phyloP scores from a whole-genome alignment of 2,329 filamentous ascomycete genomes.

The Onygenales sp. region DNA sequence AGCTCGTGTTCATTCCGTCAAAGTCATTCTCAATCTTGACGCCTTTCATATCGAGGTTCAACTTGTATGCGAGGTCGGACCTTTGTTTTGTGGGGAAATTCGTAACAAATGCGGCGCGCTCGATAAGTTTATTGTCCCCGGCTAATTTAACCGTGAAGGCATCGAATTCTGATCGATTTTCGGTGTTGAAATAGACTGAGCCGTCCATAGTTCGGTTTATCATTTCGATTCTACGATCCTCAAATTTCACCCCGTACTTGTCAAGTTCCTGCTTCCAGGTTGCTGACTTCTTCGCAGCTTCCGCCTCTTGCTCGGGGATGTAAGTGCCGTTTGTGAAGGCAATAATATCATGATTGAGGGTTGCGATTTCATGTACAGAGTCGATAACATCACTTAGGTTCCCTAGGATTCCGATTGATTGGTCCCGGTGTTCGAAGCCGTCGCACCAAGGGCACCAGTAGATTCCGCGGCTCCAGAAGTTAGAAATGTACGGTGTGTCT shows the following conservation, averaged over 20 bases:
- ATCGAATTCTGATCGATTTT: constrained; percentile 39
- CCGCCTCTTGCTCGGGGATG: constrained; percentile 33
- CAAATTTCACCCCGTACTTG: constrained; percentile 42
- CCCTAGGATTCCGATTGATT: constrained; percentile 46
- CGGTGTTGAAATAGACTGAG: constrained; percentile 17
- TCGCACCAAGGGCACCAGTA: constrained; percentile 60
- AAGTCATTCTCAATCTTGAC: constrained; percentile 37
- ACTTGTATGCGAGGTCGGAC: constrained; percentile 37
- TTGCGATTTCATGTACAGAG: constrained; percentile 43
- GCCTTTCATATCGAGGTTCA: constrained; percentile 39
- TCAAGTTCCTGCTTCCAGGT: constrained; percentile 43
- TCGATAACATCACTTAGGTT: constrained; percentile 35
- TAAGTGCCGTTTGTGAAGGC: constrained; percentile 53
- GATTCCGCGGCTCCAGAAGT: constrained; percentile 51
- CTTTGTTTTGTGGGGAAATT: constrained; percentile 41
- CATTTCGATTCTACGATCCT: constrained; percentile 45
- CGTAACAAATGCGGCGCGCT: constrained; percentile 45
- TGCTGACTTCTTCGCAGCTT: constrained; percentile 32
- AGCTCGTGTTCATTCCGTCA: constrained; percentile 42
- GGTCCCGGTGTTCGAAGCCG: constrained; percentile 52
- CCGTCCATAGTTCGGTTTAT: constrained; percentile 39
- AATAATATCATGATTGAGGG: constrained; percentile 46
- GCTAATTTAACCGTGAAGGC: constrained; percentile 48
- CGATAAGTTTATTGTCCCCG: constrained; percentile 29
- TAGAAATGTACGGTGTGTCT: constrained; percentile 42